Evolutionary conservation across 805 yeast species (phyloP), one percentile per base, ranked within the genome.

Genomic region (Clavispora phyllophila): DNA sequence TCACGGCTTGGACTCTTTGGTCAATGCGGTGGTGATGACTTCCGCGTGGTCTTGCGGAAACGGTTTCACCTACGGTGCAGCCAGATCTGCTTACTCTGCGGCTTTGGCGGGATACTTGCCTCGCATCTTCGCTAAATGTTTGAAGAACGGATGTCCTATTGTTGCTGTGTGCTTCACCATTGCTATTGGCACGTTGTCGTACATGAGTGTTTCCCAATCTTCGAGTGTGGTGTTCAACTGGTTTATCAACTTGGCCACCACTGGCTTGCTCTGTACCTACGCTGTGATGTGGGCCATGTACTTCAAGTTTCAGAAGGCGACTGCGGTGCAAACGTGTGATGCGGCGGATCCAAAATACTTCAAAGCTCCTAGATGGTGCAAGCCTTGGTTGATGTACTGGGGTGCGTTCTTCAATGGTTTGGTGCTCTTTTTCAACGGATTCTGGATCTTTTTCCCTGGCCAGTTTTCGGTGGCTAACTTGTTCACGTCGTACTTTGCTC

Each of bases 41-140:
- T 54, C 70, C 2, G 68, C 68, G 3, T 65, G 66, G 63, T 61
- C 66, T 17, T 63, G 69, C 47, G 70, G 69, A 36, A 63, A 62
- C 43, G 66, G 62, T 2, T 65, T 61, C 43, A 53, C 58, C 20
- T 65, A 61, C 40, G 63, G 64, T n/a, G 62, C 70, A 5, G 60
- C 67, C 19, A 57, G 70, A 59, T 48, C 58, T 26, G 58, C 62
- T 5, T 65, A 63, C 52, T 76, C 93, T 1, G 84, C 90, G 0
- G 82, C 87, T 51, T 81, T 89, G 27, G 89, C 95, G 2, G 96
- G 95, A 41, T 87, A 87, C 60, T 84, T 91, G 1, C 96, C 96
- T 9, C 66, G 66, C 29, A 50, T 84, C 35, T 84, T 87, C 50
- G 65, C 77, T 10, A 68, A 64, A 47, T 83, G 91, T 54, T 75